These are phyloP conservation scores for Venturia effusa DNA, from an alignment of 2,329 filamentous ascomycete species.

Conservation along the genomic window DNA sequence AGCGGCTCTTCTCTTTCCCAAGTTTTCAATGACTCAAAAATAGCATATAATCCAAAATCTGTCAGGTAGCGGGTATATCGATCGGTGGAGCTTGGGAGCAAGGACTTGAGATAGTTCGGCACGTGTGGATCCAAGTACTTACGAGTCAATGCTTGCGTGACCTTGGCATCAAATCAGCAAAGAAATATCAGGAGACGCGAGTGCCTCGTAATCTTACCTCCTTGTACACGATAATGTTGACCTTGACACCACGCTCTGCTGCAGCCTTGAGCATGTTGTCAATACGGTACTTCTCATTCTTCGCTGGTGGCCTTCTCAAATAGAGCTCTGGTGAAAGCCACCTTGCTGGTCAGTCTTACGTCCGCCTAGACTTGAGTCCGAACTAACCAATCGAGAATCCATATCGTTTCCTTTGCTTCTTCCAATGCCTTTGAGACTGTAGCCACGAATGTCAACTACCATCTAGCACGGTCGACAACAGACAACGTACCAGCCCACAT, in stretches of 20 bases:
- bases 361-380: not conserved
- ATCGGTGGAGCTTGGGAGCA: conserved; percentile 31
- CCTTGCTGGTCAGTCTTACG: conserved; percentile 28
- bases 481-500: conserved; percentile 90
- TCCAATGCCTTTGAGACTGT: conserved; percentile 72
- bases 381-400: conserved; percentile 61
- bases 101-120: conserved; percentile 33
- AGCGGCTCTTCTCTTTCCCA: conserved; percentile 34
- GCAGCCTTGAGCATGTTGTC: conserved; percentile 75
- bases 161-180: conserved; percentile 22
- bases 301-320: conserved; percentile 67
- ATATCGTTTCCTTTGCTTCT: conserved; percentile 64
- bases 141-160: conserved; percentile 69
- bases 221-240: conserved; percentile 87
- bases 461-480: conserved; percentile 48
- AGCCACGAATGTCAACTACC: conserved; percentile 44
- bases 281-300: conserved; percentile 72
- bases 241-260: conserved; percentile 70
- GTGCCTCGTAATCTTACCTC: conserved; percentile 42
- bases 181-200: too few species aligned
- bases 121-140: conserved; percentile 39
- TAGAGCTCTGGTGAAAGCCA: conserved; percentile 87
- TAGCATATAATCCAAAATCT: conserved; percentile 30
- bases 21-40: conserved; percentile 34
- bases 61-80: conserved; percentile 29